phyloP scores from a whole-genome alignment of 179 eudicot species.

The Patellifolia procumbens region DNA sequence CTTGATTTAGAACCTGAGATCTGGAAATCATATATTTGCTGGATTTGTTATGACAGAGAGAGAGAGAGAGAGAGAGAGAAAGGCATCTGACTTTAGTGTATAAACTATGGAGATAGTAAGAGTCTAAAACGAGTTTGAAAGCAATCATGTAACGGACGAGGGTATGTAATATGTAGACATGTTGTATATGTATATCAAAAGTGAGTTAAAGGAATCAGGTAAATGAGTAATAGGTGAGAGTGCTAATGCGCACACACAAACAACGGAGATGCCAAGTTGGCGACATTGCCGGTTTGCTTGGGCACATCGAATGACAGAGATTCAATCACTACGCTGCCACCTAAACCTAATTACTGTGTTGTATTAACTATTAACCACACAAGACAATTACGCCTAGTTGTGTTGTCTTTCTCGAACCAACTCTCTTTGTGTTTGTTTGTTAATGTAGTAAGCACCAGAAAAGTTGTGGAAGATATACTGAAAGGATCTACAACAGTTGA shows the following conservation, averaged over 20 bases:
- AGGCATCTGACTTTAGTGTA: not conserved
- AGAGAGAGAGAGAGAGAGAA: not conserved
- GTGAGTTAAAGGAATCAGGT: not conserved
- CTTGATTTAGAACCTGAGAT: slow-evolving; percentile 3
- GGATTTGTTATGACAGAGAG: not conserved
- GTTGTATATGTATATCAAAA: not conserved
- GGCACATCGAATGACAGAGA: not conserved
- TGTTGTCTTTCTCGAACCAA: not conserved
- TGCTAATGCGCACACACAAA: no score
- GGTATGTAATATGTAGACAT: not conserved
- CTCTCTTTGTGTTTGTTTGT: not conserved
- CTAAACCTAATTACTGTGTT: not conserved
- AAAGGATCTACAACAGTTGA: not conserved
- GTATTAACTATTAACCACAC: not conserved
- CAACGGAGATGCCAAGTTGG: not conserved
- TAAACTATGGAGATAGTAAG: not conserved
- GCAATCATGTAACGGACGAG: not conserved
- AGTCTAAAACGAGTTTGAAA: not conserved
- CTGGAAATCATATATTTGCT: not conserved
- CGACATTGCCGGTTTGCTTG: not conserved
- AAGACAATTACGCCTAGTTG: not conserved
- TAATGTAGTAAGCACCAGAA: not conserved
- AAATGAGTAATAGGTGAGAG: not conserved
- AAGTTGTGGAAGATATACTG: not conserved
- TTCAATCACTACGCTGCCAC: not conserved